Evolutionary conservation across 495 filamentous ascomycete genomes (phyloP), one percentile per base, ranked within the genome.

Genomic region (Parachaetomium inaequale): DNA sequence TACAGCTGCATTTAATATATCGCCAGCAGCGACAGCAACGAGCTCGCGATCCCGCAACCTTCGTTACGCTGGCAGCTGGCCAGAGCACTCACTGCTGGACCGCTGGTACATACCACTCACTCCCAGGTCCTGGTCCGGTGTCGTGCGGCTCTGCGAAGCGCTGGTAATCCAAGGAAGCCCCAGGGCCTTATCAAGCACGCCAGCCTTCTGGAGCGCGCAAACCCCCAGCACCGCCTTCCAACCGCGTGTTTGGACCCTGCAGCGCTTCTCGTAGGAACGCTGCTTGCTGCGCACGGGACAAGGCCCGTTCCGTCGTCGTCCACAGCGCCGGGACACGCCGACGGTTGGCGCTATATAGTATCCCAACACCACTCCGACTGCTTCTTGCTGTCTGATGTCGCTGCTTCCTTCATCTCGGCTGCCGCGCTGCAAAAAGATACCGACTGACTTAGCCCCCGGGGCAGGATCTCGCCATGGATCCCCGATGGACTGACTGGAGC

Each of bases 1-100:
- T 57, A 46, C 58, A 61, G 45, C 32, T 67, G 67, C 69, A 71
- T 65, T 71, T 69, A 71, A 71, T 69, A 61, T 68, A 57, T 45
- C 58, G 61, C 60, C 36, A 52, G 56, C 38, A 60, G 12, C 50
- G 53, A 50, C 65, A 54, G 40, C 34, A 58, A 23, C 46, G 23
- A 53, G 55, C 55, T 55, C 36, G 29, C 54, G 29, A 49, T 55
- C 53, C 55, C 57, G 45, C 46, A 59, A 46, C 23, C 58, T 49
- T 49, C 36, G 40, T 46, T 25, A 8, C 12, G 8, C 34, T 42
- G 53, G n/a, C 21, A 50, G 38, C 52, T 51, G 57, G 53, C 29
- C 53, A 36, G 12, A 8, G 31, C 19, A 11, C 3, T 7, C 19
- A 11, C 3, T 7, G 25, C 31, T 36, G 31, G 10, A 28, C 15